Percentiles rank a stretch among this genome's conserved stretches.
phyloP scores from a whole-genome alignment of 1,284 basidiomycete species.

The Microbotryomycetes sp. region DNA sequence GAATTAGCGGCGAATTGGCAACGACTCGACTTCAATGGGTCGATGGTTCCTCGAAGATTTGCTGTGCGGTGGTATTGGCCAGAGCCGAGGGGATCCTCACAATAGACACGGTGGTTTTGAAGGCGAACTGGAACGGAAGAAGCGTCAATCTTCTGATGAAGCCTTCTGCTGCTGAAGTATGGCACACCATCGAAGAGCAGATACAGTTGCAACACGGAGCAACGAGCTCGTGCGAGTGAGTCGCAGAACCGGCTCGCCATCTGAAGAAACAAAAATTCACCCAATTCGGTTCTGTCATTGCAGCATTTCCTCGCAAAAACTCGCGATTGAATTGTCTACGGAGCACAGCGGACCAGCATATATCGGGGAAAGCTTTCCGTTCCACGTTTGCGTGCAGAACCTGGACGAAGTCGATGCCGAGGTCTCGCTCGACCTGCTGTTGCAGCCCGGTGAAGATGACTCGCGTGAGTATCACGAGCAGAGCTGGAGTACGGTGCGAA shows the following conservation, averaged over 20 bases:
- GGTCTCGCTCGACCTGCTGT: constrained; percentile 60
- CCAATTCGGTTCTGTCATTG: too few species aligned
- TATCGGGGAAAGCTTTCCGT: constrained; percentile 66
- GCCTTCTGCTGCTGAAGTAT: not conserved
- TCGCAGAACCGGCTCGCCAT: too few species aligned
- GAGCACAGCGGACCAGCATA: constrained; percentile 61
- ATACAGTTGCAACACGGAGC: not conserved
- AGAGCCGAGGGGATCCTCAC: not conserved
- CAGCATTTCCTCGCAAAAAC: constrained; percentile 61
- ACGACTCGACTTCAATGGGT: not conserved
- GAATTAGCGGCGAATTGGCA: not conserved
- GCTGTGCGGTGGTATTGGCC: not conserved
- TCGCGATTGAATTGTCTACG: constrained; percentile 54
- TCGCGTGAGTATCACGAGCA: constrained; percentile 55
- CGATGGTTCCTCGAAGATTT: not conserved
- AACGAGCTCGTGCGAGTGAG: constrained; percentile 10
- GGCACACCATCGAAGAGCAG: constrained; percentile 4
- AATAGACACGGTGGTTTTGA: not conserved
- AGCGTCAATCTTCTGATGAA: not conserved
- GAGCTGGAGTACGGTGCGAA: not conserved
- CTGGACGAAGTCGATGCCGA: constrained; percentile 60
- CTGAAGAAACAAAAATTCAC: not conserved
- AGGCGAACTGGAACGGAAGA: not conserved
- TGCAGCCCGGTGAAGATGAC: constrained; percentile 73
- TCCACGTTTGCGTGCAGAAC: constrained; percentile 61